Conservation (phyloP, 2,329 filamentous ascomycete genomes). For the Trichoderma sp. region DNA sequence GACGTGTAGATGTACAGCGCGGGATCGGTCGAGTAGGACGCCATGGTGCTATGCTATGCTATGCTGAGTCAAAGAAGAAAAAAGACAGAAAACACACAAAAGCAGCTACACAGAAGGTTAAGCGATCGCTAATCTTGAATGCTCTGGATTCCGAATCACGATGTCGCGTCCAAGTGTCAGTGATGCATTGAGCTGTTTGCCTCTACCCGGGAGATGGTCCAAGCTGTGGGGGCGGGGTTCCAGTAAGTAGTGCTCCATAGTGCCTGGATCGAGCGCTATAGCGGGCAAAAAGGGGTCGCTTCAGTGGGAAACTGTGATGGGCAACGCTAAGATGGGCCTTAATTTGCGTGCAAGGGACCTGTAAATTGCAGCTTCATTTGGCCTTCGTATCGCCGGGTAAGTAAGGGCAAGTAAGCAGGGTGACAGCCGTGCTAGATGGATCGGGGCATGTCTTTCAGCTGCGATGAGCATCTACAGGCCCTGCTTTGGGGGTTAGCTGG, state of each 20-base stretch:
- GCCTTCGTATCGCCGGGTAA: neutral
- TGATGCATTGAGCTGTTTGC: neutral
- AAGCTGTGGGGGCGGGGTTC: slow-evolving; percentile 25
- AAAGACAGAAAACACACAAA: neutral
- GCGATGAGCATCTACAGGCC: neutral
- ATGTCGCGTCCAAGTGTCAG: neutral
- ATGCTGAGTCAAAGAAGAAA: neutral
- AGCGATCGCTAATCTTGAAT: neutral
- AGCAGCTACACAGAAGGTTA: slow-evolving; percentile 2
- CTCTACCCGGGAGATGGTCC: slow-evolving; percentile 10
- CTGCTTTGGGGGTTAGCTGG: neutral
- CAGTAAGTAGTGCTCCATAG: neutral
- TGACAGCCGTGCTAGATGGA: neutral
- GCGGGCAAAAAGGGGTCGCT: slow-evolving; percentile 5
- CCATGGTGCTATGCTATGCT: slow-evolving; percentile 31
- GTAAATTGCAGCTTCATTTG: slow-evolving; percentile 17
- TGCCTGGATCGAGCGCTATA: neutral
- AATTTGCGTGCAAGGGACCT: slow-evolving; percentile 14
- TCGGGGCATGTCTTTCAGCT: neutral
- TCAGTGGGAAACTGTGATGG: slow-evolving; percentile 5
- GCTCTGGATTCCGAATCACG: neutral
- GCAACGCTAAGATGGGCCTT: slow-evolving; percentile 10
- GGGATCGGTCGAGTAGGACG: slow-evolving; percentile 60
- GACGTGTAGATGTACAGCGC: slow-evolving; percentile 95
- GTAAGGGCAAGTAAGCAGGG: neutral